Conservation (phyloP, 805 yeast species). For the Limtongia smithiae region DNA sequence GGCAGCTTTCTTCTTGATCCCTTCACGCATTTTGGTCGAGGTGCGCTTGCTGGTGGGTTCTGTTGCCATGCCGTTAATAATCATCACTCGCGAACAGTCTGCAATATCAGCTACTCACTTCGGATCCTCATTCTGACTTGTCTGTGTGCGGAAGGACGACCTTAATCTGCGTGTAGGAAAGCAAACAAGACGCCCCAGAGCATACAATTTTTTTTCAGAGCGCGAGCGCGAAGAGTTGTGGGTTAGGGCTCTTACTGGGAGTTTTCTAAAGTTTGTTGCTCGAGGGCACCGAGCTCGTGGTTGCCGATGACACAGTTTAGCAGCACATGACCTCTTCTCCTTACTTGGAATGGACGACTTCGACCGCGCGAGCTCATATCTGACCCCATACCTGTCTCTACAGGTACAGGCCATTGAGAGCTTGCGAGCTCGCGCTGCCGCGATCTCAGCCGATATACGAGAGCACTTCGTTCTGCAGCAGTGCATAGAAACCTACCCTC, state of each 20-base stretch:
- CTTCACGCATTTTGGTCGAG: conserved; percentile 91
- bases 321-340: not conserved
- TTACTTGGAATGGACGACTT: no score
- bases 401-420: conserved; percentile 9
- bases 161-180: not conserved
- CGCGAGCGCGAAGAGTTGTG: conserved; percentile 6
- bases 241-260: conserved; percentile 9
- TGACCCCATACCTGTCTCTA: no score
- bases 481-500: conserved; percentile 13
- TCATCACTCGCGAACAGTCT: no score
- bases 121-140: conserved; percentile 14
- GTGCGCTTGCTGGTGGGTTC: conserved; percentile 80
- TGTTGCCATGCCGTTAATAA: conserved; percentile 19
- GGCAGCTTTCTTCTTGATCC: conserved; percentile 91
- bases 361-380: no score
- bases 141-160: not conserved
- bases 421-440: conserved; percentile 3
- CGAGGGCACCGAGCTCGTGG: not conserved
- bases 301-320: no score
- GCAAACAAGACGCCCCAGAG: not conserved
- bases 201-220: no score
- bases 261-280: not conserved
- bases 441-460: conserved; percentile 3
- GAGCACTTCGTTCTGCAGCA: conserved; percentile 5
- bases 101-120: no score